A percentile compares a stretch with the other conserved stretches of the same genome.
These are phyloP conservation scores for Nicotiana rustica DNA, from an alignment of 305 asterid species.

Conservation along the genomic window DNA sequence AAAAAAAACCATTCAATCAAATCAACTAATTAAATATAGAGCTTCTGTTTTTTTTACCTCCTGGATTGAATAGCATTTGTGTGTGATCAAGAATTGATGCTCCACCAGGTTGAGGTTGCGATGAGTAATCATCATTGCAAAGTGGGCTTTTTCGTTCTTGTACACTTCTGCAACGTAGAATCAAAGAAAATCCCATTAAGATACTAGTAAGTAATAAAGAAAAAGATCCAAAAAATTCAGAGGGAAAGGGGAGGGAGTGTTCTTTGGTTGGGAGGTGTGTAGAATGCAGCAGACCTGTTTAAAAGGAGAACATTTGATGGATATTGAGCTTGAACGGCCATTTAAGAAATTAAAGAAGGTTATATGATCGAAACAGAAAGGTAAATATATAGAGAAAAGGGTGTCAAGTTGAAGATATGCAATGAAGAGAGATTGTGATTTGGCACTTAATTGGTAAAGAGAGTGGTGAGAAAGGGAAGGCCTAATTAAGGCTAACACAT, in stretches of 20 bases:
- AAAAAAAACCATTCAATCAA: neutral
- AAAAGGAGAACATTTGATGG: conserved; percentile 48
- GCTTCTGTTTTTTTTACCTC: conserved; percentile 36
- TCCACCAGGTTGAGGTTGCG: conserved; percentile 42
- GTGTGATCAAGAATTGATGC: conserved; percentile 47
- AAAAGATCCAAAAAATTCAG: neutral
- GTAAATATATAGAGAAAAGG: neutral
- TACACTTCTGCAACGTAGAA: conserved; percentile 39
- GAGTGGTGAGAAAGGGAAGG: conserved; percentile 21
- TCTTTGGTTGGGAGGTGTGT: neutral
- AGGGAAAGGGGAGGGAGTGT: neutral
- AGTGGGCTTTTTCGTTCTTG: conserved; percentile 49
- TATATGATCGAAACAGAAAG: conserved; percentile 1
- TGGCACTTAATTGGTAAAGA: neutral
- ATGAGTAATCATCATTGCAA: conserved; percentile 36
- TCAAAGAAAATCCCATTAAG: conserved; percentile 9
- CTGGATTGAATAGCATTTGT: conserved; percentile 43
- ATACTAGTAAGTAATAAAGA: neutral
- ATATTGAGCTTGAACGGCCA: conserved; percentile 63
- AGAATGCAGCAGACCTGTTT: conserved; percentile 40
- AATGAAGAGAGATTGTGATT: conserved; percentile 3
- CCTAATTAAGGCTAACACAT: conserved; percentile 43
- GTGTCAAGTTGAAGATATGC: conserved; percentile 2
- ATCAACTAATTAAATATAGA: neutral
- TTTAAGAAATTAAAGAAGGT: neutral